Evolutionary conservation across 495 filamentous ascomycete species (phyloP).

Genomic region (Penicillium parvum): DNA sequence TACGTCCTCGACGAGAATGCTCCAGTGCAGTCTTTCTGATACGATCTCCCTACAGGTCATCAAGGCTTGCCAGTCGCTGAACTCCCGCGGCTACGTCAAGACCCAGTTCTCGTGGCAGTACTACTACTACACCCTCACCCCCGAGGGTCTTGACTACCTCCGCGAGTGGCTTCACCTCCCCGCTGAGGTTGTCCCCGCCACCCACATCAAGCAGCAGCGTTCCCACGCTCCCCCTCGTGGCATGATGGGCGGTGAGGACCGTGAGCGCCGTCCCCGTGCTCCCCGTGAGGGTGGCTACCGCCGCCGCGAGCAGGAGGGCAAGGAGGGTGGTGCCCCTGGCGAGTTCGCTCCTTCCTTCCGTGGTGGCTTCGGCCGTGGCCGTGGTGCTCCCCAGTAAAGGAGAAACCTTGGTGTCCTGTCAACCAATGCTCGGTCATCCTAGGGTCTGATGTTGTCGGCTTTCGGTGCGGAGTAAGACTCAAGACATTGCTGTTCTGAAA

Average conservation of each 20-base stretch:
- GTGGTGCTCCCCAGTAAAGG: slow-evolving; percentile 66
- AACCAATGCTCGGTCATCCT: slow-evolving; percentile 37
- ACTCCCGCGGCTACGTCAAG: slow-evolving; percentile 96
- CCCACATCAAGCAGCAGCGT: slow-evolving; percentile 99
- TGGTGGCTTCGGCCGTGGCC: slow-evolving; percentile 90
- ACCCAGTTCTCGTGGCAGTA: slow-evolving; percentile 99
- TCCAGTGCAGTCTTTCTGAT: neutral
- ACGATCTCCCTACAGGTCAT: slow-evolving; percentile 58
- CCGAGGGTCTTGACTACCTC: slow-evolving; percentile 99
- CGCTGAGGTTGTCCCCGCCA: slow-evolving; percentile 98
- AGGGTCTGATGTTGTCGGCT: slow-evolving; percentile 29
- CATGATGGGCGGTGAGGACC: slow-evolving; percentile 94
- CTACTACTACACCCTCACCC: slow-evolving; percentile 99
- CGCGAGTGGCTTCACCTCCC: slow-evolving; percentile 99
- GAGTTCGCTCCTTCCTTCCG: slow-evolving; percentile 96
- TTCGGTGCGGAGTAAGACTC: slow-evolving; percentile 31
- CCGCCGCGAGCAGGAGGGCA: slow-evolving; percentile 81
- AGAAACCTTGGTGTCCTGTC: slow-evolving; percentile 28
- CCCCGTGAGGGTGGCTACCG: slow-evolving; percentile 93
- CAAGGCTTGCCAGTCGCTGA: slow-evolving; percentile 97
- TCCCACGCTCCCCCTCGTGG: slow-evolving; percentile 96
- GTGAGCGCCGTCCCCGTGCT: slow-evolving; percentile 73
- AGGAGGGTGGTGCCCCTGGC: slow-evolving; percentile 93
- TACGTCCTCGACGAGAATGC: slow-evolving; percentile 20
- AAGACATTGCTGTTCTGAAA: slow-evolving; percentile 23